Base-by-base conservation (phyloP, 345 rosid genomes). In the Aquilaria sinensis region DNA sequence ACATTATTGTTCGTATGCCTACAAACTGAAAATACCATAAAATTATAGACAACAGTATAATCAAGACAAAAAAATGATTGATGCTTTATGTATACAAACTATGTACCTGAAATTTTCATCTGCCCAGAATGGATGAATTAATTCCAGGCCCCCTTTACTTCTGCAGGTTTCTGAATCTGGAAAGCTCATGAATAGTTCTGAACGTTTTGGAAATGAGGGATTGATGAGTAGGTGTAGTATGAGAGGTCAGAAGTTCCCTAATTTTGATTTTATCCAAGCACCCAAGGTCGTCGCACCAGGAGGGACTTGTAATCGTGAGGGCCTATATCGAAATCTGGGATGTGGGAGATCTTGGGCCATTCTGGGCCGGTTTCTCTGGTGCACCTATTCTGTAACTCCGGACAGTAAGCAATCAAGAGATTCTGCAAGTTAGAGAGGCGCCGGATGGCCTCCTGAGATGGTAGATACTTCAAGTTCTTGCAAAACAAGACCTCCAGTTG, bases 271-370 rank as follows among this genome's bases (percentile, higher is more conserved):
- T 14, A 55, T 31, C 1, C 58, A 55, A n/a, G 34, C 5, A 8
- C 1, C 34, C 58, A 31, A 4, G 6, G 12, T 55, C 16, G 3
- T 12, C 7, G 16, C 12, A 8, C 12, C 34, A 12, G 58, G 54
- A 56, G 15, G 32, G 8, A 32, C 7, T 9, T 37, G 33, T 54
- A 1, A 23, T 23, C 23, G 23, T 23, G 23, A 23, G 23, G 23
- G 29, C 14, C 43, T 12, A 56, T 55, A 1, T 32, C 0, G 60
- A 56, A 11, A 2, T 56, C 6, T 23, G 53, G 60, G n/a, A 64
- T 46, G 9, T 64, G 60, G 45, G 67, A 64, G 47, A 64, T 55
- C 53, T 55, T 55, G 53, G 37, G 13, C 67, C 67, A 55, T 53
- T 64, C 67, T 31, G 30, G 46, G 5, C 47, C 9, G 15, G 6